These are phyloP conservation scores for Phytophthora kernoviae DNA, from an alignment of 352 stramenopile species.

Conservation along the genomic window DNA sequence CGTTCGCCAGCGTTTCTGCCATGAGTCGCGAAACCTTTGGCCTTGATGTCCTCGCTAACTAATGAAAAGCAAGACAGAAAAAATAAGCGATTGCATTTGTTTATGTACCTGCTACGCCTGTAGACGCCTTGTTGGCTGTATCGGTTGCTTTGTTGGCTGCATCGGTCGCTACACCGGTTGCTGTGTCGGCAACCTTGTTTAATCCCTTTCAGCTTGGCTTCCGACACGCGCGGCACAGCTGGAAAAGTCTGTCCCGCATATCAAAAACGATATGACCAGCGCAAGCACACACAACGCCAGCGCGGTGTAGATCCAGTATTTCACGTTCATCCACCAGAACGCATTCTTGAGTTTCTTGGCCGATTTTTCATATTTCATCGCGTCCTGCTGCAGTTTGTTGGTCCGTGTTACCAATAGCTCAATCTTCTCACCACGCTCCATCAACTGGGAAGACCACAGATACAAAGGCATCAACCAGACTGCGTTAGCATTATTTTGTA, in stretches of 20 bases:
- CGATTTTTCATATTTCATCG: slow-evolving; percentile 96
- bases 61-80: slow-evolving; percentile 28
- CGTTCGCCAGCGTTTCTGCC: not conserved
- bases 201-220: slow-evolving; percentile 38
- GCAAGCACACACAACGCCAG: slow-evolving; percentile 60
- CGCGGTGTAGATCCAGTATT: slow-evolving; percentile 71
- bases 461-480: not conserved
- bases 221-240: slow-evolving; percentile 58
- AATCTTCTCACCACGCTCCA: slow-evolving; percentile 99
- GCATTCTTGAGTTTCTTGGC: slow-evolving; percentile 92
- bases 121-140: slow-evolving; percentile 27
- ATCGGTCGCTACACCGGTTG: slow-evolving; percentile 17
- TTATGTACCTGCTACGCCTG: slow-evolving; percentile 25
- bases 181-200: slow-evolving; percentile 25
- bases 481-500: not conserved
- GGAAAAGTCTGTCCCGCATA: slow-evolving; percentile 79
- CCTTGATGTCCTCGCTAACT: slow-evolving; percentile 7
- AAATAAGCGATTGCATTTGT: slow-evolving; percentile 24
- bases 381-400: slow-evolving; percentile 95
- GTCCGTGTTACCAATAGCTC: slow-evolving; percentile 88
- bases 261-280: slow-evolving; percentile 66
- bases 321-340: slow-evolving; percentile 90
- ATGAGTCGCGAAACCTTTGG: slow-evolving; percentile 2
- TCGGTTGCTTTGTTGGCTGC: slow-evolving; percentile 16
- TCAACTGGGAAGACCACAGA: slow-evolving; percentile 55